These are phyloP conservation scores for Colletotrichum spaethianum DNA, from an alignment of 2,329 filamentous ascomycete species.

Conservation along the genomic window DNA sequence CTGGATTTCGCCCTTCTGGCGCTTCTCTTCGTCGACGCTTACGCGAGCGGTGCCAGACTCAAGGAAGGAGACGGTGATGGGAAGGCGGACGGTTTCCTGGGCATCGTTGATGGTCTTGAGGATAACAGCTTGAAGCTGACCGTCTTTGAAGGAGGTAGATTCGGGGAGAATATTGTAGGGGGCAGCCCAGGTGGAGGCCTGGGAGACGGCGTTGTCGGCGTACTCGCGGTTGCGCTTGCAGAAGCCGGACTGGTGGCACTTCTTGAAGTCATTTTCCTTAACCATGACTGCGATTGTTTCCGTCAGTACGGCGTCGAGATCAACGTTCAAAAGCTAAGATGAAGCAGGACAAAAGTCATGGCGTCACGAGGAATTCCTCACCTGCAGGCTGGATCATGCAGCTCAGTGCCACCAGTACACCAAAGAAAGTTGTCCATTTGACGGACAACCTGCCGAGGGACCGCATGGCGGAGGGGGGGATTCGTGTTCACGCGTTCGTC, in stretches of 20 bases:
- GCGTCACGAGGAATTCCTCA: constrained; percentile 55
- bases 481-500: constrained; percentile 21
- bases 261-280: constrained; percentile 98
- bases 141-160: constrained; percentile 82
- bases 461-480: constrained; percentile 61
- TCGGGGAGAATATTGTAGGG: constrained; percentile 84
- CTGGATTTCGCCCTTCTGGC: constrained; percentile 89
- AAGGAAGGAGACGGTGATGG: constrained; percentile 89
- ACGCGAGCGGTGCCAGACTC: constrained; percentile 91
- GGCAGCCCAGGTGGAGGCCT: constrained; percentile 79
- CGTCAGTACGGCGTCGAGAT: constrained; percentile 2
- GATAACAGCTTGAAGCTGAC: constrained; percentile 84
- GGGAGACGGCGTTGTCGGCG: constrained; percentile 80
- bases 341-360: constrained; percentile 8
- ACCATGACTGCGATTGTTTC: constrained; percentile 74
- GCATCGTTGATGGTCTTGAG: constrained; percentile 80
- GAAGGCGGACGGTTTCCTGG: constrained; percentile 81
- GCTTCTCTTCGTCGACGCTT: constrained; percentile 90
- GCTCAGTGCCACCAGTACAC: constrained; percentile 70
- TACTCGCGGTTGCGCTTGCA: constrained; percentile 94
- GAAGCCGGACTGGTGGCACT: constrained; percentile 95
- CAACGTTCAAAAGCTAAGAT: background rate
- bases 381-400: constrained; percentile 75
- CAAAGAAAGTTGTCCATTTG: constrained; percentile 76
- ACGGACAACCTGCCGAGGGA: constrained; percentile 65